phyloP scores from a whole-genome alignment of 805 yeast species.

The Groenewaldozyma salmanticensis region DNA sequence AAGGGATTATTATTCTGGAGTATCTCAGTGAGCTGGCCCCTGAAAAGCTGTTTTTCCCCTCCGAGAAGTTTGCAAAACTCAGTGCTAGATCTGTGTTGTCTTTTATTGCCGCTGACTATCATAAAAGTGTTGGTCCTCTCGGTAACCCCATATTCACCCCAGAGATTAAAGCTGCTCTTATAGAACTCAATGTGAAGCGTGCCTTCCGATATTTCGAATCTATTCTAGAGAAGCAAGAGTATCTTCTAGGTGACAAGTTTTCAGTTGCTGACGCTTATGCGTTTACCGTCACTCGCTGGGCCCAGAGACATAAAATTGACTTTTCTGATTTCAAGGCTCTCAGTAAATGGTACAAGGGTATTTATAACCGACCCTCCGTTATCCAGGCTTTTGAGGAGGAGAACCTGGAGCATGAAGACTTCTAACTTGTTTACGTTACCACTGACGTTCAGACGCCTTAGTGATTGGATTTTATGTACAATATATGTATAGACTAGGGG shows the following conservation, averaged over 20 bases:
- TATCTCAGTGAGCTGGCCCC: slow-evolving; percentile 6
- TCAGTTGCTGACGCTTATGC: slow-evolving; percentile 11
- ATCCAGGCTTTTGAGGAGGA: slow-evolving; percentile 11
- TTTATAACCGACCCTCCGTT: slow-evolving; percentile 2
- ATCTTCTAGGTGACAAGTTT: slow-evolving; percentile 8
- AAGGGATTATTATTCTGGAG: slow-evolving; percentile 8
- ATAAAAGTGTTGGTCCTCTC: neutral
- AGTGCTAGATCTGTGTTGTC: neutral
- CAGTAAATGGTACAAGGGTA: slow-evolving; percentile 5
- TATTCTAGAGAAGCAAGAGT: slow-evolving; percentile 3
- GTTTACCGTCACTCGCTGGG: slow-evolving; percentile 10
- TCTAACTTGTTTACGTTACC: too few species aligned
- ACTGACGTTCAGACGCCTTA: too few species aligned
- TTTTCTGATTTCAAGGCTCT: slow-evolving; percentile 4
- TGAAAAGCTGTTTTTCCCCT: slow-evolving; percentile 3
- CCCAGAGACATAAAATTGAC: neutral
- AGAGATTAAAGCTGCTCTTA: neutral
- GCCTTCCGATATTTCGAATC: neutral
- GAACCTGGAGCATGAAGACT: slow-evolving; percentile 3
- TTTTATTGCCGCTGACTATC: neutral
- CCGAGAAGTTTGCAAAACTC: neutral
- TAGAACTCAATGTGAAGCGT: neutral
- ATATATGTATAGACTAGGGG: too few species aligned
- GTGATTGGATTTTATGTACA: too few species aligned
- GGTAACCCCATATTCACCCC: neutral